Percentiles rank a stretch among this genome's conserved stretches.
These are phyloP conservation scores for Scopulariopsis brevicaulis DNA, from an alignment of 2,329 filamentous ascomycete species.

Conservation along the genomic window DNA sequence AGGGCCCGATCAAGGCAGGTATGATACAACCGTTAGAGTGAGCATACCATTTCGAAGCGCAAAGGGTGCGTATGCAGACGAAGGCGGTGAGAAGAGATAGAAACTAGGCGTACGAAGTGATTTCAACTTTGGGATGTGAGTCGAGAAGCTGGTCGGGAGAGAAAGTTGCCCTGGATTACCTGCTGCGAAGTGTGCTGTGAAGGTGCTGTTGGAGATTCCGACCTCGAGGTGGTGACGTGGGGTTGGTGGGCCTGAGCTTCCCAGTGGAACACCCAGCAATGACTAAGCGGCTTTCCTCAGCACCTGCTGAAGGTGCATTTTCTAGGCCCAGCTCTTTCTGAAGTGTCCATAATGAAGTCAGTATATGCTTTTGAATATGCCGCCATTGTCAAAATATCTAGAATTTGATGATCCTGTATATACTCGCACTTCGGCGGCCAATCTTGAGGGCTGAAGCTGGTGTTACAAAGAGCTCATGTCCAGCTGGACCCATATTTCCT, in stretches of 20 bases:
- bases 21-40: neutral
- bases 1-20: neutral
- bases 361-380: neutral
- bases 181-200: neutral
- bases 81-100: neutral
- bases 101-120: neutral
- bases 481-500: neutral
- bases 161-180: neutral
- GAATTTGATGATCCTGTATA: no score
- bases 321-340: neutral
- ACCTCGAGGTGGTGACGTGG: constrained; percentile 3
- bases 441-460: neutral
- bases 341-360: neutral
- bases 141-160: neutral
- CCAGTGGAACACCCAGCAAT: neutral
- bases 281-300: neutral
- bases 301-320: neutral
- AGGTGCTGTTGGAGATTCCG: neutral
- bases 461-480: neutral
- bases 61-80: neutral
- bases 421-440: no score
- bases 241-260: constrained; percentile 3
- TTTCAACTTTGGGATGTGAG: neutral
- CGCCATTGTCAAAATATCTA: no score
- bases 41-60: neutral